These are phyloP conservation scores for Pyrenochaeta sp. DNA, from an alignment of 2,329 filamentous ascomycete genomes.

Conservation along the genomic window DNA sequence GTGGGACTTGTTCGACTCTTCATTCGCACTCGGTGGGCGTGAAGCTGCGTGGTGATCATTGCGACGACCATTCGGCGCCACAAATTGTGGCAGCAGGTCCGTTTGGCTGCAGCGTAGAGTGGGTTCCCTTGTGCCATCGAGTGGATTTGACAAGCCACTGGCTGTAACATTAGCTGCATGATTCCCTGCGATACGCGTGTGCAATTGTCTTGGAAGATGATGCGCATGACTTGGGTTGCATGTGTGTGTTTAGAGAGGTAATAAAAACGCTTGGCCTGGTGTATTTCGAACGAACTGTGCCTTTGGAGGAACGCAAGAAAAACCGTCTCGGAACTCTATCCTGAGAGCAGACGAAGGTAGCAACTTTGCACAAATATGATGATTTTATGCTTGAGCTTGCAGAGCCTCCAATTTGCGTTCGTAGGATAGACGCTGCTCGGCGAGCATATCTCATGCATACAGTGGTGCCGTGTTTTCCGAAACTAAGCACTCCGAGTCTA, in stretches of 20 bases:
- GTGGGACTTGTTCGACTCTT: not conserved
- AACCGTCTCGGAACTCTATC: not conserved
- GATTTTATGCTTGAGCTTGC: too few relatives aligned
- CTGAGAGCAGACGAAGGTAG: not conserved
- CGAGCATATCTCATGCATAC: conserved; percentile 11
- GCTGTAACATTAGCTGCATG: conserved; percentile 15
- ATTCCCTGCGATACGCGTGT: conserved; percentile 23
- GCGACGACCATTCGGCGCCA: conserved; percentile 12
- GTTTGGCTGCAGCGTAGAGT: not conserved
- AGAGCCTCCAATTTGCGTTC: too few relatives aligned
- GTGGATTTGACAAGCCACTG: conserved; percentile 16
- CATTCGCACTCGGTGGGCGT: not conserved
- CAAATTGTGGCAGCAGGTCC: conserved; percentile 18
- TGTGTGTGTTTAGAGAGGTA: not conserved
- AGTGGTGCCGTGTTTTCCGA: conserved; percentile 22
- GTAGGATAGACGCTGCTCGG: conserved; percentile 6
- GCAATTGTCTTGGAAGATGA: conserved; percentile 25
- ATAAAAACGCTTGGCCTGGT: not conserved
- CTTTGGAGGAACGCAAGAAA: not conserved
- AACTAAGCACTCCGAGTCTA: conserved; percentile 1
- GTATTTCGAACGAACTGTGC: not conserved
- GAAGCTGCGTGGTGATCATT: not conserved
- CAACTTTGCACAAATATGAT: not conserved
- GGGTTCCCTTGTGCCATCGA: conserved; percentile 6
- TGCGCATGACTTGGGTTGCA: conserved; percentile 20